Evolutionary conservation across 345 rosid genomes (phyloP).

Genomic region (Pistacia integerrima): DNA sequence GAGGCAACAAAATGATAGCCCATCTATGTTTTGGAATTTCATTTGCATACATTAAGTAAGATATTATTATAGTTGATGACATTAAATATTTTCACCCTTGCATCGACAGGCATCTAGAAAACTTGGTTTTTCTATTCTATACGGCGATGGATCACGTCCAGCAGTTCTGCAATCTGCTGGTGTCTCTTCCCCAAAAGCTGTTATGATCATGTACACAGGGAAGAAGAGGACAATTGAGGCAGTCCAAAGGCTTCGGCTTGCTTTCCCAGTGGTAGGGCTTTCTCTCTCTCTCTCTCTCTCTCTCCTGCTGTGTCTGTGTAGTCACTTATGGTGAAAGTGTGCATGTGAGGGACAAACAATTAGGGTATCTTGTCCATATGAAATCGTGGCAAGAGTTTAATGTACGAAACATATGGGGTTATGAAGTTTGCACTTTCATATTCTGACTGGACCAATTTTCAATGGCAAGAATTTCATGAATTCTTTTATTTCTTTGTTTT

Average conservation of each 20-base stretch:
- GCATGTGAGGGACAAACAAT: conserved; percentile 1
- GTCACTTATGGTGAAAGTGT: not conserved
- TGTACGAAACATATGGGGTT: not conserved
- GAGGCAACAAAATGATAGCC: too few relatives aligned
- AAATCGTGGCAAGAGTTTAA: not conserved
- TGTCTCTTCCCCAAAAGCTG: conserved; percentile 84
- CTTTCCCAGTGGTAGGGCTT: conserved; percentile 69
- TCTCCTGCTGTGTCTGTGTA: conserved; percentile 7
- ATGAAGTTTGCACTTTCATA: not conserved
- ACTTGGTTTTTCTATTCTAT: conserved; percentile 82
- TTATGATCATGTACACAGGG: conserved; percentile 89
- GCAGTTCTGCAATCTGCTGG: conserved; percentile 89
- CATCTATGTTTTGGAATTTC: too few relatives aligned
- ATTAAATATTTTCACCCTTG: not conserved
- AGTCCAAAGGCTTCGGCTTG: conserved; percentile 85
- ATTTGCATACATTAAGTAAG: too few relatives aligned
- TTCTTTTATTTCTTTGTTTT: conserved; percentile 7
- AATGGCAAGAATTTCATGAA: too few relatives aligned
- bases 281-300: conserved; percentile 9
- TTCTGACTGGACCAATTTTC: not conserved
- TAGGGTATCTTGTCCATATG: not conserved
- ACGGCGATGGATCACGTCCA: conserved; percentile 92
- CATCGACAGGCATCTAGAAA: conserved; percentile 68
- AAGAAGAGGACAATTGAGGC: conserved; percentile 79
- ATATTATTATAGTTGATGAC: not conserved